Base-by-base conservation (phyloP, 2,329 filamentous ascomycete genomes). In the Plenodomus tracheiphilus region DNA sequence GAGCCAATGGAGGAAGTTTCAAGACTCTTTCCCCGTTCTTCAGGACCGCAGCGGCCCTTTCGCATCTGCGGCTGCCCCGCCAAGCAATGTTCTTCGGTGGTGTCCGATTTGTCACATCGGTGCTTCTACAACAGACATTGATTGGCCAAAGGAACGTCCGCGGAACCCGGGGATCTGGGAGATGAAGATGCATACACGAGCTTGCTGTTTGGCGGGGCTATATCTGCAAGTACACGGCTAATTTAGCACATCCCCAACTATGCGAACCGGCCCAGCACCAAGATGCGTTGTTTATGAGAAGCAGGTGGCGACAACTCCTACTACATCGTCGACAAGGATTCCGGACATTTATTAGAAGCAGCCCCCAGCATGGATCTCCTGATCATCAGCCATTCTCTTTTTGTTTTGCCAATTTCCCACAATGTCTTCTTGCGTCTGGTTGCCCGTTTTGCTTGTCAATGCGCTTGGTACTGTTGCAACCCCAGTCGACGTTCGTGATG, bases 381-480 rank as follows among this genome's bases (percentile, higher is more conserved):
- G 11, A 2, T 41, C n/a, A 20, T 34, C 25, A 3, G n/a, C 15
- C 20, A 15, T n/a, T 17, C 16, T 4, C 25, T 18, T 7, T 13
- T 32, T 34, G 7, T 21, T n/a, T 2, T 21, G 1, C 28, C 4
- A 6, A 16, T 19, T 7, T 30, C 40, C 25, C 38, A 37, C n/a
- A 28, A 54, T 54, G 52, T 46, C 46, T 51, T 30, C 30, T 11
- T 41, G 32, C 16, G 18, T 22, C 1, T 38, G 30, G n/a, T 28
- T 42, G 1, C 13, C 49, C 10, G 39, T 51, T n/a, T 25, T 51
- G 35, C 22, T 41, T 39, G 48, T 38, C 2, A 46, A 28, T 6
- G 42, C 48, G 6, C 16, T 48, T 34, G 41, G 48, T n/a, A 28
- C 28, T 17, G 13, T 47, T 41, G 49, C 47, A 4, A 46, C 34